Evolutionary conservation across 1,284 basidiomycete species (phyloP).

Genomic region (Cryptococcus sp.): DNA sequence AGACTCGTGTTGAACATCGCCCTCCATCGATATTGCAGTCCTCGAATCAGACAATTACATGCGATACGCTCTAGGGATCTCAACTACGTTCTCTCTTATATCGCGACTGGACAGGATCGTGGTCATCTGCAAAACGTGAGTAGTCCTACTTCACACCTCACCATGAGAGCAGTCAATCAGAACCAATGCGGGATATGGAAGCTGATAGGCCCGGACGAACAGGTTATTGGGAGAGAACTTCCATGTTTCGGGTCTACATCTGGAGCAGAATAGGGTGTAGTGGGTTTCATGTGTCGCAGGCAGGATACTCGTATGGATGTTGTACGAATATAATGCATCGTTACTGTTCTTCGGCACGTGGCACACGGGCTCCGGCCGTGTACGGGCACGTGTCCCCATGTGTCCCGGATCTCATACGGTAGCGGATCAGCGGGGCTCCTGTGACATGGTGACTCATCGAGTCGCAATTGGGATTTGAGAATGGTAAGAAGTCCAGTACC

Average conservation of each 20-base stretch:
- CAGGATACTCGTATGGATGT: too few relatives aligned
- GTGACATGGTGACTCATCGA: too few relatives aligned
- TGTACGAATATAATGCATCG: too few relatives aligned
- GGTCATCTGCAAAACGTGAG: slow-evolving; percentile 49
- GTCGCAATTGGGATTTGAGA: too few relatives aligned
- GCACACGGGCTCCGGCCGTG: too few relatives aligned
- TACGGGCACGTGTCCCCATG: too few relatives aligned
- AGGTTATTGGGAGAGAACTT: slow-evolving; percentile 50
- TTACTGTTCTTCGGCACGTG: too few relatives aligned
- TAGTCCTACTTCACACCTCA: not conserved
- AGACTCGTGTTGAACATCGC: not conserved
- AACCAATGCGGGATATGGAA: not conserved
- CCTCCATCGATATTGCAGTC: slow-evolving; percentile 17
- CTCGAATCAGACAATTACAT: slow-evolving; percentile 50
- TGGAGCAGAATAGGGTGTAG: slow-evolving; percentile 14
- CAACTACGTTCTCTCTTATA: slow-evolving; percentile 48
- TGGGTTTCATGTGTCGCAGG: too few relatives aligned
- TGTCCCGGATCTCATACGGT: too few relatives aligned
- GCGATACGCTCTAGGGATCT: slow-evolving; percentile 50
- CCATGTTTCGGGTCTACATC: slow-evolving; percentile 42
- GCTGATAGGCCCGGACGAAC: not conserved
- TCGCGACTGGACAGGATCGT: slow-evolving; percentile 46
- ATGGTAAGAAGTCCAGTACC: too few relatives aligned
- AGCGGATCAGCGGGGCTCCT: too few relatives aligned
- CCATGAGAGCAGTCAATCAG: not conserved